Evolutionary conservation across 768 basidiomycete species (phyloP).

Genomic region (Naganishia vishniacii): DNA sequence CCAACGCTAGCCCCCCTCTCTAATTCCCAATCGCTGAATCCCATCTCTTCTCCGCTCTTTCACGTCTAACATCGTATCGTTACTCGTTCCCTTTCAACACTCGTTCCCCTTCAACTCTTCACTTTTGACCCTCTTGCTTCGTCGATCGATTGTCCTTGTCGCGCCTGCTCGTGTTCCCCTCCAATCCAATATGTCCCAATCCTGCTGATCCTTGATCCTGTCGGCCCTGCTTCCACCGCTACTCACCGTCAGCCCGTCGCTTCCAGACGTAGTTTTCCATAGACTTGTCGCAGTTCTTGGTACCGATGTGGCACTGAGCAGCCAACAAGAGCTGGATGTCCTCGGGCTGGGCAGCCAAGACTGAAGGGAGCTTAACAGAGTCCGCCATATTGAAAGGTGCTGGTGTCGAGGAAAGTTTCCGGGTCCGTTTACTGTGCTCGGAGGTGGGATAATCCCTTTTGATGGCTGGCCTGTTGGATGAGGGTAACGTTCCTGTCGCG

Average conservation of each 20-base stretch:
- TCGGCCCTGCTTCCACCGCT: neutral
- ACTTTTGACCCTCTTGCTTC: too few relatives aligned
- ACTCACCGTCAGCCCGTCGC: slow-evolving; percentile 84
- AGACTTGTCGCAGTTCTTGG: slow-evolving; percentile 99
- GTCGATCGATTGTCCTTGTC: too few relatives aligned
- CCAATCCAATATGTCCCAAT: neutral
- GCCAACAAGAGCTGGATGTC: slow-evolving; percentile 92
- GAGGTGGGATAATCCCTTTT: slow-evolving; percentile 19
- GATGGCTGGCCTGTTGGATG: slow-evolving; percentile 17
- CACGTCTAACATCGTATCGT: too few relatives aligned
- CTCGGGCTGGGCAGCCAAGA: slow-evolving; percentile 90
- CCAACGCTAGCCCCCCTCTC: too few relatives aligned
- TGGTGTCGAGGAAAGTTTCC: slow-evolving; percentile 9
- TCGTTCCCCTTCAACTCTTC: too few relatives aligned
- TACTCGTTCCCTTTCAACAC: too few relatives aligned
- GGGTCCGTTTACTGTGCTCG: neutral
- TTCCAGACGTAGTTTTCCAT: slow-evolving; percentile 99
- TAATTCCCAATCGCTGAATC: too few relatives aligned
- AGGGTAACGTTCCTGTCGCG: slow-evolving; percentile 16
- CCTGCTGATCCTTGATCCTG: neutral
- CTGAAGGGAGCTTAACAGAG: slow-evolving; percentile 73
- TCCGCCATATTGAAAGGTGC: slow-evolving; percentile 37
- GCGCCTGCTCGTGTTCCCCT: too few relatives aligned
- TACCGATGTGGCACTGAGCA: slow-evolving; percentile 93
- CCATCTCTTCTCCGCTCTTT: too few relatives aligned